Conservation (phyloP, 2,329 filamentous ascomycete species). For the Colletotrichum plurivorum region DNA sequence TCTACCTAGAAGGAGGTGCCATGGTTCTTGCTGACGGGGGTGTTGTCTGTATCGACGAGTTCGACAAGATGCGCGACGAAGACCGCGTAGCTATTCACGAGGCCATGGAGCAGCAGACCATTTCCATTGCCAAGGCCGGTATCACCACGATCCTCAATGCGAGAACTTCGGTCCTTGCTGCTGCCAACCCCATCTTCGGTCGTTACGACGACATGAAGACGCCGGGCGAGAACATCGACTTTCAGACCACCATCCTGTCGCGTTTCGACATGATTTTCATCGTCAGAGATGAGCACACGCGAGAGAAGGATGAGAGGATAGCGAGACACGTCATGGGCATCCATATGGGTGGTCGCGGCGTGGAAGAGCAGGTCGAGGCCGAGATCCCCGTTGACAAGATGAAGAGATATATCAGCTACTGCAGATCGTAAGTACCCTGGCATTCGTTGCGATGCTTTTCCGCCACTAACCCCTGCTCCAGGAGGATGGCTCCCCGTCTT, state of each 20-base stretch:
- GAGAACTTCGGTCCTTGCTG: conserved; percentile 92
- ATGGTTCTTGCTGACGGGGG: conserved; percentile 98
- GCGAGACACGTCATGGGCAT: conserved; percentile 98
- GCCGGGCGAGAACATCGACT: conserved; percentile 98
- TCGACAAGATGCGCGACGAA: conserved; percentile 99
- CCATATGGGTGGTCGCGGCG: conserved; percentile 90
- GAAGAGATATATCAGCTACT: conserved; percentile 97
- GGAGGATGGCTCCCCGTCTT: conserved; percentile 91
- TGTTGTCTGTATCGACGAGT: conserved; percentile 98
- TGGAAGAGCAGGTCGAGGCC: conserved; percentile 86
- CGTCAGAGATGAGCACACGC: conserved; percentile 93
- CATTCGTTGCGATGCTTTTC: neutral
- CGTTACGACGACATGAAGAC: conserved; percentile 98
- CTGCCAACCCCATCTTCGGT: conserved; percentile 97
- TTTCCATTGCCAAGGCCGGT: conserved; percentile 97
- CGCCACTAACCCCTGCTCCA: conserved; percentile 55
- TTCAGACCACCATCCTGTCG: conserved; percentile 97
- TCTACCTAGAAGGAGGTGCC: conserved; percentile 97
- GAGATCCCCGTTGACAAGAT: conserved; percentile 97
- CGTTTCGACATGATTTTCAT: conserved; percentile 99
- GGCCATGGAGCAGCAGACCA: conserved; percentile 99
- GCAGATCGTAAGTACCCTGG: conserved; percentile 81
- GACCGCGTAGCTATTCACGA: conserved; percentile 98
- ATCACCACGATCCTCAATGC: conserved; percentile 99
- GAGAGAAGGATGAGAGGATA: conserved; percentile 90